These are phyloP conservation scores for Tricholoma bakamatsutake DNA, from an alignment of 768 basidiomycete genomes.

Conservation along the genomic window DNA sequence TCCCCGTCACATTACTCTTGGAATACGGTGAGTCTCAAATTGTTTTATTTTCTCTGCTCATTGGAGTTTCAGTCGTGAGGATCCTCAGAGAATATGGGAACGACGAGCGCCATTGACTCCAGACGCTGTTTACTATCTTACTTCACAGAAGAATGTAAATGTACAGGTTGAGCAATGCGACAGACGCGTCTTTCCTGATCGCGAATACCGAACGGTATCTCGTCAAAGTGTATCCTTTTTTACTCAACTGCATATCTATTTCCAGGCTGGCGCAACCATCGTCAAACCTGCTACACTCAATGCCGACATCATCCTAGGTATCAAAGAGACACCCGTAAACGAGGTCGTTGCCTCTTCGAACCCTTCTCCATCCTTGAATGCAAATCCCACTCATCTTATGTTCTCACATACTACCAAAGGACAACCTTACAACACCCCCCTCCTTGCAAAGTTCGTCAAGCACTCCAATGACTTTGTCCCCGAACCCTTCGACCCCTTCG, in stretches of 20 bases:
- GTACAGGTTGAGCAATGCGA: constrained; percentile 77
- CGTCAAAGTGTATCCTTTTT: background rate
- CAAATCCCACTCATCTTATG: constrained; percentile 63
- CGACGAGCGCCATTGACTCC: constrained; percentile 81
- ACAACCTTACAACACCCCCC: constrained; percentile 77
- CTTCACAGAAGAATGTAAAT: constrained; percentile 46
- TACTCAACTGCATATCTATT: background rate
- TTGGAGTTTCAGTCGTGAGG: constrained; percentile 51
- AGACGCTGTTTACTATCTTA: constrained; percentile 56
- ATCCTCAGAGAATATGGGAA: constrained; percentile 81
- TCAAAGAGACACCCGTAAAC: constrained; percentile 77
- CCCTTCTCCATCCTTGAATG: constrained; percentile 5
- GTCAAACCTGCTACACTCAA: constrained; percentile 49
- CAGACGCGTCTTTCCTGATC: constrained; percentile 62
- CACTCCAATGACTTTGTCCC: constrained; percentile 2
- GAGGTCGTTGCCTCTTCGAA: constrained; percentile 33
- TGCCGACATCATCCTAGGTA: constrained; percentile 77
- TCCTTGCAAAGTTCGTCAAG: constrained; percentile 60
- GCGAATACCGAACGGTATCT: constrained; percentile 59
- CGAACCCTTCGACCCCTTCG: background rate
- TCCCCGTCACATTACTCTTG: constrained; percentile 19
- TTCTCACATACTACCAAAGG: constrained; percentile 92
- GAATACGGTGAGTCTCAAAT: constrained; percentile 21
- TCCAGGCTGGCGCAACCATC: constrained; percentile 67
- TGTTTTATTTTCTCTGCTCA: background rate